Conservation (phyloP, 139 green algal species). For the Chlorella vulgaris region DNA sequence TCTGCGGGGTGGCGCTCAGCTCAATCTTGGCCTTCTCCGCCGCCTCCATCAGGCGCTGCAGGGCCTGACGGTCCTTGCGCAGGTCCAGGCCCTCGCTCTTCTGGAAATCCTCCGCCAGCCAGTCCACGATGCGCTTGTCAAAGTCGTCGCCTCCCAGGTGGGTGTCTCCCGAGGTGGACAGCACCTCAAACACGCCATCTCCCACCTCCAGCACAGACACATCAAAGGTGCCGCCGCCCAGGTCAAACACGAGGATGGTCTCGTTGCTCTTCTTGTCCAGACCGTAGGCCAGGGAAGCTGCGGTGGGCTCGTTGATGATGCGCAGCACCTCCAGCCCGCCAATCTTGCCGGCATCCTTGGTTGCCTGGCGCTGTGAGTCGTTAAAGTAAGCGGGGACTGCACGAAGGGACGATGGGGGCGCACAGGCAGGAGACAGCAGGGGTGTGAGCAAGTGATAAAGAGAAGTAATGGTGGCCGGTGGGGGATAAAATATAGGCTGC, state of each 20-base stretch:
- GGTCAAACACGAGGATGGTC: conserved; percentile 99
- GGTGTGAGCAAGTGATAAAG: no score
- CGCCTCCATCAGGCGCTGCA: conserved; percentile 94
- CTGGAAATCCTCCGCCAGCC: conserved; percentile 94
- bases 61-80: conserved; percentile 91
- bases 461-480: no score
- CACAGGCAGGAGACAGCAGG: no score
- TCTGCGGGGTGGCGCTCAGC: conserved; percentile 83
- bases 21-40: conserved; percentile 99
- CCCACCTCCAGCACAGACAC: conserved; percentile 95
- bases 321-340: conserved; percentile 97
- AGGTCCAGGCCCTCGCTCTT: conserved; percentile 93
- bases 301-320: conserved; percentile 99
- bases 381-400: conserved; percentile 99
- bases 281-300: conserved; percentile 96
- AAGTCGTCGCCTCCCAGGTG: conserved; percentile 99
- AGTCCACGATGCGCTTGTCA: conserved; percentile 99
- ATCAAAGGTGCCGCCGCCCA: conserved; percentile 99
- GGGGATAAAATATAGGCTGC: no score
- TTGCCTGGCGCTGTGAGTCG: conserved; percentile 95
- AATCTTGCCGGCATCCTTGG: conserved; percentile 92
- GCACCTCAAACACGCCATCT: conserved; percentile 99
- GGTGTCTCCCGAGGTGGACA: conserved; percentile 97
- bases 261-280: conserved; percentile 98
- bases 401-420: no score